Percentiles rank a stretch among this genome's conserved stretches.
Evolutionary conservation across 1,139 yeast species (phyloP).

Genomic region (Scheffersomyces lignicola): DNA sequence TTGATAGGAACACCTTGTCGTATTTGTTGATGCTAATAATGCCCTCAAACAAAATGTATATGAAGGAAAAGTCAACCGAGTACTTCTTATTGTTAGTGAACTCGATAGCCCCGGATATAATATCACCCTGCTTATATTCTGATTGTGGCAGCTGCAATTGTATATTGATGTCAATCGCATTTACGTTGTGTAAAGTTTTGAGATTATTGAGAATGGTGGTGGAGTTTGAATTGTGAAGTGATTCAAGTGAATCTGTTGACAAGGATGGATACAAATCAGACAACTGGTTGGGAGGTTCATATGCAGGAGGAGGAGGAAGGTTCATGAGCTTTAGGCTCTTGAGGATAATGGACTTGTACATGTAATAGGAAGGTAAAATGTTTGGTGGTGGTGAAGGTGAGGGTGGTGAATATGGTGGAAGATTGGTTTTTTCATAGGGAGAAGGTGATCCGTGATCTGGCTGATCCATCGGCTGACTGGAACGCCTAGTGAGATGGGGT

Average conservation of each 20-base stretch:
- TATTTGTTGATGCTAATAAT: conserved; percentile 1
- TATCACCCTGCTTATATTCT: conserved; percentile 10
- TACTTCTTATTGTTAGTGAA: not conserved
- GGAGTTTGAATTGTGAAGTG: not conserved
- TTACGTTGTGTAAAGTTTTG: conserved; percentile 2
- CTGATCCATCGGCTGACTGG: not conserved
- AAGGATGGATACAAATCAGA: conserved; percentile 1
- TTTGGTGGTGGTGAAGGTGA: not conserved
- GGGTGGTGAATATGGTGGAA: not conserved
- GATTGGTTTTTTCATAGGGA: no score
- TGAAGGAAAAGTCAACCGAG: conserved; percentile 6
- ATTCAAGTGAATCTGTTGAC: conserved; percentile 5
- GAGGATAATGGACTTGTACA: conserved; percentile 9
- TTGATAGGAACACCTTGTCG: conserved; percentile 8
- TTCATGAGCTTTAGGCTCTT: conserved; percentile 5
- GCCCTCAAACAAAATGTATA: conserved; percentile 11
- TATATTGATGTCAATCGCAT: conserved; percentile 1
- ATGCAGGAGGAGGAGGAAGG: conserved; percentile 8
- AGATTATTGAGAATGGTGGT: conserved; percentile 5
- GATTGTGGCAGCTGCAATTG: conserved; percentile 1
- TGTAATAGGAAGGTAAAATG: conserved; percentile 11
- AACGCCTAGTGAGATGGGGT: not conserved
- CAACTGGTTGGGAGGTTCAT: conserved; percentile 4
- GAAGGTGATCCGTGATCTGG: no score
- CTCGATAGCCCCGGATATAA: conserved; percentile 7